Conservation (phyloP, 108 stramenopile species). For the Skeletonema potamos region DNA sequence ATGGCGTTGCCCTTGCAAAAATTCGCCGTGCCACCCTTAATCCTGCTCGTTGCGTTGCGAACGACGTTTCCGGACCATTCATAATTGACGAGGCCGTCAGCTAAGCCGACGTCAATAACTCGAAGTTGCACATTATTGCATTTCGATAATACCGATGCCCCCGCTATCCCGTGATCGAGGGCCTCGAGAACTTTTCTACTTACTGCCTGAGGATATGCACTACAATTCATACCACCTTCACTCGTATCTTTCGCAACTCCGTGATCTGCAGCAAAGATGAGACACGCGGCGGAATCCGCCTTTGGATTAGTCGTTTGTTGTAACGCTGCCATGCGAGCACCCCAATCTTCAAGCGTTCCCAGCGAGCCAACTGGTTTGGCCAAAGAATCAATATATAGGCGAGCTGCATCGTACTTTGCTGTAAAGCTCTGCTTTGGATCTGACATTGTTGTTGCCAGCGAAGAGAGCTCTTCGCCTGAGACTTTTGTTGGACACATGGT, state of each 20-base stretch:
- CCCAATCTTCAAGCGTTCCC: conserved; percentile 77
- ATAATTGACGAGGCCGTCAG: conserved; percentile 12
- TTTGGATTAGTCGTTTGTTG: conserved; percentile 47
- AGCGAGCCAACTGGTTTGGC: conserved; percentile 85
- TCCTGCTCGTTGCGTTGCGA: conserved; percentile 27
- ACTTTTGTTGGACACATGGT: background rate
- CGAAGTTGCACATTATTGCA: conserved; percentile 47
- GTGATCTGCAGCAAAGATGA: conserved; percentile 85
- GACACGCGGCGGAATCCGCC: conserved; percentile 35
- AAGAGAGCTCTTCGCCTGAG: background rate
- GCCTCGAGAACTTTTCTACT: conserved; percentile 58
- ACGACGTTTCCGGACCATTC: conserved; percentile 38
- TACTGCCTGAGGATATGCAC: conserved; percentile 71
- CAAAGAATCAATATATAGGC: conserved; percentile 55
- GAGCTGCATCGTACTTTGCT: conserved; percentile 52
- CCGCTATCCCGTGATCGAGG: conserved; percentile 58
- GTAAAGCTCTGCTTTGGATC: conserved; percentile 11
- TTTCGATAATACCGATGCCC: conserved; percentile 61
- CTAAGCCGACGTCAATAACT: conserved; percentile 79
- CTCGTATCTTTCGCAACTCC: conserved; percentile 53
- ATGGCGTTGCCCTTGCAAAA: conserved; percentile 65
- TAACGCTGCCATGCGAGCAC: conserved; percentile 56
- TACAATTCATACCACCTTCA: conserved; percentile 73
- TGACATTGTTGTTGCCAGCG: conserved; percentile 14
- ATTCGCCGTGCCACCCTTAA: conserved; percentile 59